These are phyloP conservation scores for Xylaria bambusicola DNA, from an alignment of 495 filamentous ascomycete genomes.

Conservation along the genomic window DNA sequence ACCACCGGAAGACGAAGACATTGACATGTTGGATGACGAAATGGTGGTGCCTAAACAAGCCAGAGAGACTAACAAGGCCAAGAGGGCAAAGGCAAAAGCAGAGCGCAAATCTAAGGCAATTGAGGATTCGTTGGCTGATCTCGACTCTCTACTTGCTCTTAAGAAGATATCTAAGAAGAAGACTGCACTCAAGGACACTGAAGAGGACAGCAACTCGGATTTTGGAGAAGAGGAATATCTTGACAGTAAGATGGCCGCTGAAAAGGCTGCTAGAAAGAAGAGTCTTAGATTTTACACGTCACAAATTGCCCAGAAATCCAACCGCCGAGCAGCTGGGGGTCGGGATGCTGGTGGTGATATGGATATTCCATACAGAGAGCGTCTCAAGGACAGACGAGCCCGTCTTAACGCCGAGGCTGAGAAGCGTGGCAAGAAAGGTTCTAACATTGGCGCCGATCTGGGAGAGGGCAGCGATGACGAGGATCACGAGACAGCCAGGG, in stretches of 20 bases:
- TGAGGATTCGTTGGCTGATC: constrained; percentile 51
- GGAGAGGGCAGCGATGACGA: constrained; percentile 63
- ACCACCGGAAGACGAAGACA: constrained; percentile 38
- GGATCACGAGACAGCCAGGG: constrained; percentile 53
- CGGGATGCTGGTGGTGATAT: constrained; percentile 84
- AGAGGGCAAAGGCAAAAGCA: constrained; percentile 39
- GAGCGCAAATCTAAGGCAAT: constrained; percentile 37
- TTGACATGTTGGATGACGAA: constrained; percentile 33
- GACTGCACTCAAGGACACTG: constrained; percentile 31
- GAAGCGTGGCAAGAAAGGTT: constrained; percentile 69
- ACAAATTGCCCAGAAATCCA: constrained; percentile 89
- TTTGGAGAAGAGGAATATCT: constrained; percentile 63
- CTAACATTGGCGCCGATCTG: constrained; percentile 60
- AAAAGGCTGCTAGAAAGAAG: constrained; percentile 85
- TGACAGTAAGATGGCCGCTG: constrained; percentile 59
- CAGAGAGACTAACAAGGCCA: constrained; percentile 38
- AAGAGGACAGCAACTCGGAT: constrained; percentile 58
- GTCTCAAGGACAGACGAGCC: constrained; percentile 78
- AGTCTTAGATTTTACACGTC: constrained; percentile 94
- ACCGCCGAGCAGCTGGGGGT: constrained; percentile 78
- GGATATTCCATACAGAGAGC: constrained; percentile 89
- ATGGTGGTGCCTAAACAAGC: constrained; percentile 22
- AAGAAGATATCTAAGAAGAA: constrained; percentile 45
- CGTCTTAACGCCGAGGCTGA: constrained; percentile 86
- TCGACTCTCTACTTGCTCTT: constrained; percentile 44